Conservation (phyloP, 2,329 filamentous ascomycete species). For the Alternaria incomplexa region DNA sequence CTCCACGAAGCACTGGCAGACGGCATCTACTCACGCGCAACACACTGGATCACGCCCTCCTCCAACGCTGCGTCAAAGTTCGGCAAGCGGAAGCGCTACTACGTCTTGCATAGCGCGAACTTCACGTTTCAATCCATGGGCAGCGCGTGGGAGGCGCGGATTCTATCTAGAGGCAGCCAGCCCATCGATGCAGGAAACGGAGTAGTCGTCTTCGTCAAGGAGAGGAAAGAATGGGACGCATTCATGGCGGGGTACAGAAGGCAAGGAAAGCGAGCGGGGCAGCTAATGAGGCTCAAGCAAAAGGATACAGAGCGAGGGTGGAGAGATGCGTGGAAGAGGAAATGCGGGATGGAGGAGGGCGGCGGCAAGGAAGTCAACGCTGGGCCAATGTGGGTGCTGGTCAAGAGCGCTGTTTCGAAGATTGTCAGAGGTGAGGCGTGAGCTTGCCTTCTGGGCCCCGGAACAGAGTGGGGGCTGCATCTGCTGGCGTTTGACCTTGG, state of each 20-base stretch:
- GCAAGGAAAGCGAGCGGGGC: conserved; percentile 28
- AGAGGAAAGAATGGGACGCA: conserved; percentile 29
- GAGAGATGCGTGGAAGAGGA: conserved; percentile 33
- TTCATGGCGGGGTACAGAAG: conserved; percentile 32
- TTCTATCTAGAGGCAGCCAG: conserved; percentile 24
- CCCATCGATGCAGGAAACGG: conserved; percentile 35
- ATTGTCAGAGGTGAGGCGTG: conserved; percentile 34
- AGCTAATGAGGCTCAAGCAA: conserved; percentile 27
- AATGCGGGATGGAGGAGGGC: conserved; percentile 27
- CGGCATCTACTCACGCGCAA: conserved; percentile 31
- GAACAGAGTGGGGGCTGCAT: background rate
- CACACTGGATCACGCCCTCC: conserved; percentile 31
- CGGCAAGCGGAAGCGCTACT: conserved; percentile 32
- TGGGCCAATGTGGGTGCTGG: conserved; percentile 36
- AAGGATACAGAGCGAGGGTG: conserved; percentile 27
- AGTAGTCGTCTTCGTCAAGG: conserved; percentile 32
- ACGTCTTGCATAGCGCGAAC: conserved; percentile 26
- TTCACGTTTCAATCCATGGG: conserved; percentile 27
- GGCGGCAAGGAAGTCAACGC: conserved; percentile 30
- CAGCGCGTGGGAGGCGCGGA: conserved; percentile 31
- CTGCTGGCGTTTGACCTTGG: conserved; percentile 2
- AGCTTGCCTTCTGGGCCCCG: background rate
- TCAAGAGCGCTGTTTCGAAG: conserved; percentile 30
- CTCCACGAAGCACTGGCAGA: conserved; percentile 30
- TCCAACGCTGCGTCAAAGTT: conserved; percentile 19